These are phyloP conservation scores for Penicillium antarcticum DNA, from an alignment of 495 filamentous ascomycete species.

Conservation along the genomic window DNA sequence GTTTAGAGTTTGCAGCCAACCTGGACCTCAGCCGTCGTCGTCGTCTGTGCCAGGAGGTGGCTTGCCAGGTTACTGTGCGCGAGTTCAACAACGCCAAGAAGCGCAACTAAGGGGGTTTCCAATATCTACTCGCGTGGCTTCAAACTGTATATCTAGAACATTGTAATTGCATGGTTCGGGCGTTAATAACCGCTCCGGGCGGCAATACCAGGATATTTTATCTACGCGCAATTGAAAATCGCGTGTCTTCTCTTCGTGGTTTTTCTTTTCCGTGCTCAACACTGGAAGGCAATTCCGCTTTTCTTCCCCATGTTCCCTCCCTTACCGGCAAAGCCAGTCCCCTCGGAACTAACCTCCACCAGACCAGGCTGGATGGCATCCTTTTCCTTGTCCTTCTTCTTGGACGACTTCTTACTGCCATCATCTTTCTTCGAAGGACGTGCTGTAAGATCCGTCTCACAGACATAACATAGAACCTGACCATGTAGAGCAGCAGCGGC, in stretches of 20 bases:
- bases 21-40: slow-evolving; percentile 69
- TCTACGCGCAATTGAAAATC: not conserved
- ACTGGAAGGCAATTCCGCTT: slow-evolving; percentile 79
- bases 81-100: slow-evolving; percentile 59
- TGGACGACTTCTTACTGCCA: slow-evolving; percentile 32
- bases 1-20: slow-evolving; percentile 83
- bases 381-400: slow-evolving; percentile 44
- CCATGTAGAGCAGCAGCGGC: slow-evolving; percentile 34
- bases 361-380: slow-evolving; percentile 65
- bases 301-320: slow-evolving; percentile 81
- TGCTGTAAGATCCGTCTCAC: slow-evolving; percentile 67
- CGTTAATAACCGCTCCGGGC: slow-evolving; percentile 15
- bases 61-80: slow-evolving; percentile 73
- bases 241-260: not conserved
- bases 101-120: slow-evolving; percentile 1
- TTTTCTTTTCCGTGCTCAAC: slow-evolving; percentile 40
- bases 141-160: slow-evolving; percentile 24
- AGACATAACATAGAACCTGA: slow-evolving; percentile 76
- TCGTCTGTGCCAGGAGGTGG: slow-evolving; percentile 80
- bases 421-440: slow-evolving; percentile 11
- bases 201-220: slow-evolving; percentile 10
- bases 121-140: not conserved
- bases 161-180: slow-evolving; percentile 24
- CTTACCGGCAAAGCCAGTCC: slow-evolving; percentile 87
- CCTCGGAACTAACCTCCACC: slow-evolving; percentile 81